Conservation (phyloP, 23 red algal genomes). For the Rhodosorus marinus region DNA sequence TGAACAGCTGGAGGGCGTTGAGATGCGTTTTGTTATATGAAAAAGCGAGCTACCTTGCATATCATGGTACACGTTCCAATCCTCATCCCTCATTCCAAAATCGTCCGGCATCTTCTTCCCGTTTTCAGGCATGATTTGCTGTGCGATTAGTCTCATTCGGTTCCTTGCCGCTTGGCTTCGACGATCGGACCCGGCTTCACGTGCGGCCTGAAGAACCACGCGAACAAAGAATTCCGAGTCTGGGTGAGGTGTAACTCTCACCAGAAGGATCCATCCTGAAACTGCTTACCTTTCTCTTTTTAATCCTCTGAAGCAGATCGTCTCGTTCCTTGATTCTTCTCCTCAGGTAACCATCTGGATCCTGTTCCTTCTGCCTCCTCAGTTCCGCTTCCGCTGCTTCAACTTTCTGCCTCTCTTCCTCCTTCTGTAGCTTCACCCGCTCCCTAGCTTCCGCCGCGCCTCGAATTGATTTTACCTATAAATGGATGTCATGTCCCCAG, state of each 20-base stretch:
- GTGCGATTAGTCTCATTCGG: conserved; percentile 21
- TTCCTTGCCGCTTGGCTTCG: conserved; percentile 25
- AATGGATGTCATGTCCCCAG: too few relatives aligned
- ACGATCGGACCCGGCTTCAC: conserved; percentile 38
- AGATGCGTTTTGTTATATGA: too few relatives aligned
- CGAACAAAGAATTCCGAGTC: too few relatives aligned
- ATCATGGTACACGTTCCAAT: conserved; percentile 64
- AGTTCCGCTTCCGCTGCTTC: conserved; percentile 13
- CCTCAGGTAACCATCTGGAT: conserved; percentile 24
- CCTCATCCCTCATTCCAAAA: conserved; percentile 49
- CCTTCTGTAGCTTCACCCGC: conserved; percentile 21
- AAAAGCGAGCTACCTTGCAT: too few relatives aligned
- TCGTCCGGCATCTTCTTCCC: conserved; percentile 2
- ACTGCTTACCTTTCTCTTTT: too few relatives aligned
- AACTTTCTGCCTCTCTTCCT: conserved; percentile 13
- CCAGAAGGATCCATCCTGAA: too few relatives aligned
- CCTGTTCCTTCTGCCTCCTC: conserved; percentile 10
- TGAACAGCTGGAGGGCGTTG: too few relatives aligned
- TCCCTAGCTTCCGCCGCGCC: conserved; percentile 36
- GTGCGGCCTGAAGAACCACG: conserved; percentile 23
- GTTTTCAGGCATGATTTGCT: background rate
- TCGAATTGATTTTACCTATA: too few relatives aligned
- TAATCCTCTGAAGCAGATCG: conserved; percentile 19
- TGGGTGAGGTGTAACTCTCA: too few relatives aligned
- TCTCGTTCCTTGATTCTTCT: conserved; percentile 28